A percentile compares a stretch with the other conserved stretches of the same genome.
These are phyloP conservation scores for Sporisorium iseilematis-ciliati DNA, from an alignment of 1,284 basidiomycete species.

Conservation along the genomic window DNA sequence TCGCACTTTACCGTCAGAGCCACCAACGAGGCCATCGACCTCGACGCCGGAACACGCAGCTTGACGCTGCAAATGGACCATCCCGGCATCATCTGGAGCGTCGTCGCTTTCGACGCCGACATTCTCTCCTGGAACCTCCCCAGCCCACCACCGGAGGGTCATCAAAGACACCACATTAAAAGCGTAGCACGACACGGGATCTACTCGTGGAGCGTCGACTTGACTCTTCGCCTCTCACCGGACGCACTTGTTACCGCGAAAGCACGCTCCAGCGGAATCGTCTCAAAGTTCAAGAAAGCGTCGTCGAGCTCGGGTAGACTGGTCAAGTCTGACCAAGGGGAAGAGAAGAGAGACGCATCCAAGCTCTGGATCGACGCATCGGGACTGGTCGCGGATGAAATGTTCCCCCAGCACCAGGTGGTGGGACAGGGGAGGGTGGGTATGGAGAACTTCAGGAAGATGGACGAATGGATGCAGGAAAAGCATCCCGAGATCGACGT, in stretches of 20 bases:
- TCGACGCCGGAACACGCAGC: conserved; percentile 77
- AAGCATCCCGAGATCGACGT: conserved; percentile 65
- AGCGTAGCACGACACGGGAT: conserved; percentile 85
- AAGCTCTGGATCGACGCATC: conserved; percentile 57
- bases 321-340: conserved; percentile 8
- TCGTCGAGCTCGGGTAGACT: conserved; percentile 24
- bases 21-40: conserved; percentile 76
- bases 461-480: conserved; percentile 55
- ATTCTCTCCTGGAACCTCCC: conserved; percentile 82
- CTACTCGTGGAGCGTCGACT: conserved; percentile 79
- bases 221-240: conserved; percentile 75
- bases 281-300: conserved; percentile 20
- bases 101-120: conserved; percentile 91
- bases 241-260: conserved; percentile 28
- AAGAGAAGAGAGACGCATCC: conserved; percentile 35
- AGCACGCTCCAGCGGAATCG: conserved; percentile 1
- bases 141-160: conserved; percentile 72
- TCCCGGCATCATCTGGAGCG: conserved; percentile 89
- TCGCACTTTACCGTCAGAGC: conserved; percentile 75
- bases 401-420: conserved; percentile 61
- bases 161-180: conserved; percentile 89
- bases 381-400: conserved; percentile 55
- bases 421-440: conserved; percentile 28
- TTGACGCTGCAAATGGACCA: conserved; percentile 82
- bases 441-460: conserved; percentile 52